Evolutionary conservation across 495 filamentous ascomycete species (phyloP), one percentile per base, ranked within the genome.

Genomic region (Neurospora discreta): DNA sequence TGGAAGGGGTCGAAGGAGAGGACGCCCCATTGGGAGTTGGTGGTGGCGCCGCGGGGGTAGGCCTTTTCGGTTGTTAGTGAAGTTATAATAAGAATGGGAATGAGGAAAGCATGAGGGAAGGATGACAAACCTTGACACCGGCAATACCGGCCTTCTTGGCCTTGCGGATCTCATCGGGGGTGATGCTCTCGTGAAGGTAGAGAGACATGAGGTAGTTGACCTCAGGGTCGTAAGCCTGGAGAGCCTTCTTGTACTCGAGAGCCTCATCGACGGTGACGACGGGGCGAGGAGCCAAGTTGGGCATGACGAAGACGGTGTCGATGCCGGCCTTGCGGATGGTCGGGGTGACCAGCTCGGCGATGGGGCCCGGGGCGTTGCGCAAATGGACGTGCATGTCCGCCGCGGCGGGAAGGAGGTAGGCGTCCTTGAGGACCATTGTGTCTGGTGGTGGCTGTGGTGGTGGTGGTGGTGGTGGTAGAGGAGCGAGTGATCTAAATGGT

Each of bases 201-300:
- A 98, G 85, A 5, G 93, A 91, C 94, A 98, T 97, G 71, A 97
- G 87, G 77, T 89, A 97, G 71, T 86, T 89, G 58, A 97, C 90
- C 42, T 87, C 85, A 0, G 90, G 90, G 68, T 91, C 91, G 74
- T 94, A 82, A 69, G 86, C 83, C 74, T 87, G 82, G 68, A 98
- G 86, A 10, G 84, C 83, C 69, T 85, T 80, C 74, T 90, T 86
- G 82, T 97, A 98, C 69, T 90, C 88, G 20, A 97, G 81, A 38
- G 92, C 93, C 78, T 90, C 87, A 71, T 86, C 82, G 52, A 94
- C 90, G 18, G 88, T 92, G 4, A 89, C 91, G 71, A 95, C 85
- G 18, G 92, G 93, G 20, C 69, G 65, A 15, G 95, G 94, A 26
- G 76, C 78, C 52, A 81, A 70, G 75, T 81, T 81, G 58, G 80